phyloP scores from a whole-genome alignment of 2,329 filamentous ascomycete species.

The Verticillium alfalfae region DNA sequence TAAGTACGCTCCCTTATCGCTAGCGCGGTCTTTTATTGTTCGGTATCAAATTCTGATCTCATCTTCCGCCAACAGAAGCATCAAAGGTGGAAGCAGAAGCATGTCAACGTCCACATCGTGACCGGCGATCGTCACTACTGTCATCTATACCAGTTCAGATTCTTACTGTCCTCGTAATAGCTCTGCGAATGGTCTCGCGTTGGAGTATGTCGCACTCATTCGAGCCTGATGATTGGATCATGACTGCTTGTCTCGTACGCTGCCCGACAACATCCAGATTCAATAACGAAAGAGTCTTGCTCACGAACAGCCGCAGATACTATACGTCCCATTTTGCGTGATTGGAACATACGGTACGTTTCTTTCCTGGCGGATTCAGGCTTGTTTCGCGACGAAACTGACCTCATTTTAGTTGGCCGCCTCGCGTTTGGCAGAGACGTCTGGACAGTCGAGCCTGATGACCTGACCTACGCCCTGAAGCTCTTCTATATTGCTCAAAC shows the following conservation, averaged over 20 bases:
- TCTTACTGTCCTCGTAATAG: conserved; percentile 24
- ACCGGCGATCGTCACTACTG: conserved; percentile 22
- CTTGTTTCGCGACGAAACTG: not conserved
- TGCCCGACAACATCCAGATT: not conserved
- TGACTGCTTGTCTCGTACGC: conserved; percentile 25
- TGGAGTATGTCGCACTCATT: conserved; percentile 22
- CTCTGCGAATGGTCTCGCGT: conserved; percentile 29
- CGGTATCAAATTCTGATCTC: no score
- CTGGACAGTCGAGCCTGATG: conserved; percentile 23
- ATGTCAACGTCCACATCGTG: conserved; percentile 24
- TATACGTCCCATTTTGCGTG: conserved; percentile 23
- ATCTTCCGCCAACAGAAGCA: conserved; percentile 18
- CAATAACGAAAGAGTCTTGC: not conserved
- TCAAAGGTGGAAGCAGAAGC: conserved; percentile 21
- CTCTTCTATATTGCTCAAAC: conserved; percentile 21
- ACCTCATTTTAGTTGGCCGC: conserved; percentile 14
- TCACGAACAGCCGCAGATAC: conserved; percentile 9
- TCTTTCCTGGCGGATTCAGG: no score
- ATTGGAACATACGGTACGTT: conserved; percentile 23
- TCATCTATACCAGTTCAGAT: conserved; percentile 28
- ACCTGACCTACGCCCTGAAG: conserved; percentile 23
- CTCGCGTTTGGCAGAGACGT: conserved; percentile 29
- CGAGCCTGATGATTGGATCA: conserved; percentile 32
- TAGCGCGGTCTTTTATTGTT: not conserved
- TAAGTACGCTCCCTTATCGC: conserved; percentile 13